A percentile compares a stretch with the other conserved stretches of the same genome.
phyloP scores from a whole-genome alignment of 106 monocot species.

The Narthecium ossifragum region DNA sequence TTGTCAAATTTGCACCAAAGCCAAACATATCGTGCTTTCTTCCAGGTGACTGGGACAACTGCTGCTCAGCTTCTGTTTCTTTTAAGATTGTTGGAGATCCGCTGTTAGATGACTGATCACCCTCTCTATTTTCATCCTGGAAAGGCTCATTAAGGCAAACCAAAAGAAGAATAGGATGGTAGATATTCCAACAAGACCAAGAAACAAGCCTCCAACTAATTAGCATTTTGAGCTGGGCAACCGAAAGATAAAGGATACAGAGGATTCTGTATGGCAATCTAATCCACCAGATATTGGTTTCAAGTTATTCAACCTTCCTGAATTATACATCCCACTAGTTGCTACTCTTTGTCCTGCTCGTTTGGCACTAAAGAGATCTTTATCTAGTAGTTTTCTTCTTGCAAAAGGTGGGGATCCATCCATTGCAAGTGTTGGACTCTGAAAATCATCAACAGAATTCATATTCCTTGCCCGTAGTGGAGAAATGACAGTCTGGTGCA shows the following conservation, averaged over 20 bases:
- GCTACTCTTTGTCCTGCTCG: not conserved
- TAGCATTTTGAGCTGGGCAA: not conserved
- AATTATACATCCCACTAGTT: not conserved
- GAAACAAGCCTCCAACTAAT: not conserved
- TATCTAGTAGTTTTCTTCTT: slow-evolving; percentile 11
- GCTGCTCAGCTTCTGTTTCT: slow-evolving; percentile 16
- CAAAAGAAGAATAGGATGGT: not conserved
- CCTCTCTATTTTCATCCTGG: slow-evolving; percentile 34
- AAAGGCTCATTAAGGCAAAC: slow-evolving; percentile 21
- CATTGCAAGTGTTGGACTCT: slow-evolving; percentile 65
- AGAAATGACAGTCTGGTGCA: slow-evolving; percentile 11
- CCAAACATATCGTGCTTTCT: slow-evolving; percentile 16
- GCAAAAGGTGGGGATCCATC: slow-evolving; percentile 25
- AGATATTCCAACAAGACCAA: not conserved
- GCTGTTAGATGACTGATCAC: slow-evolving; percentile 2
- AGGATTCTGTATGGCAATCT: slow-evolving; percentile 26
- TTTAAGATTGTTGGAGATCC: slow-evolving; percentile 9
- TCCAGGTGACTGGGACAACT: slow-evolving; percentile 23
- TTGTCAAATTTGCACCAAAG: slow-evolving; percentile 12
- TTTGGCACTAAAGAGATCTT: slow-evolving; percentile 17
- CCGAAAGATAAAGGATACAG: slow-evolving; percentile 53
- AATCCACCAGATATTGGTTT: slow-evolving; percentile 18
- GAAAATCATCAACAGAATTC: slow-evolving; percentile 23
- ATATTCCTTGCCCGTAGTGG: slow-evolving; percentile 8
- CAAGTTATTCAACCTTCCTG: slow-evolving; percentile 19